Conservation (phyloP, 306 rosid species). For the Cucumis hystrix region DNA sequence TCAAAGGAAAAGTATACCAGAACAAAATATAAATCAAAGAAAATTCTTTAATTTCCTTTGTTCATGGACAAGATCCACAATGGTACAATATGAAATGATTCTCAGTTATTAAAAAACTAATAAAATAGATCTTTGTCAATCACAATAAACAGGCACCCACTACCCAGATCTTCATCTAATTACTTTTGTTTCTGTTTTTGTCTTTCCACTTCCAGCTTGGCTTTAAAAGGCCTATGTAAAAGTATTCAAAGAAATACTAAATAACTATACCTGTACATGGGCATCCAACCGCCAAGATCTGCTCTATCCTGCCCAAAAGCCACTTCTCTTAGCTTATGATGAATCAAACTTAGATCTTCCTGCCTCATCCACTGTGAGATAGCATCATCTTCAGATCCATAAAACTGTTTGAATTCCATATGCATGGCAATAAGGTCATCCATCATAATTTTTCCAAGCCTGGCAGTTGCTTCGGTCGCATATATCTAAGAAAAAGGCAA, state of each 20-base stretch:
- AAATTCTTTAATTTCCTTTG: not conserved
- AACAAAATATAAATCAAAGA: not conserved
- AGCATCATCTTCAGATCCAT: slow-evolving; percentile 41
- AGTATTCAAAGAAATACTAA: not conserved
- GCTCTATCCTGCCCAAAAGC: slow-evolving; percentile 56
- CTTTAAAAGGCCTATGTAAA: not conserved
- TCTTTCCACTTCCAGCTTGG: not conserved
- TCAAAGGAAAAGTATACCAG: not conserved
- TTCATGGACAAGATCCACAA: not conserved
- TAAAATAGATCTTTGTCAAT: not conserved
- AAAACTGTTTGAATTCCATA: slow-evolving; percentile 58
- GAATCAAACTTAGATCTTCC: slow-evolving; percentile 49
- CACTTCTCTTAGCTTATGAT: slow-evolving; percentile 41
- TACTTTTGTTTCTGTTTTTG: not conserved
- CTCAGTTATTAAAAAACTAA: not conserved
- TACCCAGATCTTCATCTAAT: not conserved
- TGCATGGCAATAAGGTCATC: slow-evolving; percentile 81
- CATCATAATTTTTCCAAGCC: slow-evolving; percentile 79
- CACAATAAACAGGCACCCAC: not conserved
- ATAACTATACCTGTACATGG: slow-evolving; percentile 57
- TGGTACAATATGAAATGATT: not conserved
- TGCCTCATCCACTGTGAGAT: slow-evolving; percentile 55
- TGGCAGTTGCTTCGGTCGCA: slow-evolving; percentile 60
- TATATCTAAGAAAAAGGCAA: slow-evolving; percentile 44
- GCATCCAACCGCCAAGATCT: slow-evolving; percentile 62